Conservation (phyloP, 83 land plant species). For the Larix sibirica region DNA sequence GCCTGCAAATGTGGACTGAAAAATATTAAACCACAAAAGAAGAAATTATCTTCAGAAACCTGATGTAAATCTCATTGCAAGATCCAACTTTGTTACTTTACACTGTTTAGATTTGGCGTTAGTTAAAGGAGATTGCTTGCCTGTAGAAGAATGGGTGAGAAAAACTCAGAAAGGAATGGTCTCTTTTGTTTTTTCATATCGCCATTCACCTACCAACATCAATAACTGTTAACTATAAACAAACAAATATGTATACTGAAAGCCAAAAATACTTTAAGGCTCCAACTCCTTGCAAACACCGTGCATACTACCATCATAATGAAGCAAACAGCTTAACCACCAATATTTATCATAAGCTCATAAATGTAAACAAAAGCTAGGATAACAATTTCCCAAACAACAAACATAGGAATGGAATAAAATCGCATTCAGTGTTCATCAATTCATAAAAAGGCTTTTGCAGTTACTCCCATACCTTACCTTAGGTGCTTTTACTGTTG, state of each 20-base stretch:
- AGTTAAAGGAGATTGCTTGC: constrained; percentile 24
- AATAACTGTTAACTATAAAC: not conserved
- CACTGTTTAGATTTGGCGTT: not conserved
- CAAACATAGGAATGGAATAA: not conserved
- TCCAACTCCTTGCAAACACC: not conserved
- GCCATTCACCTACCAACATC: constrained; percentile 41
- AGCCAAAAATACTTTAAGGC: not conserved
- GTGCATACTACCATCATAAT: not conserved
- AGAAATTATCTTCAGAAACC: not conserved
- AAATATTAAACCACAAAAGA: not conserved
- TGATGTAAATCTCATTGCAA: not conserved
- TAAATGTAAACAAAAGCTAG: not conserved
- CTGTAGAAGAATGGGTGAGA: constrained; percentile 89
- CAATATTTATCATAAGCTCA: not conserved
- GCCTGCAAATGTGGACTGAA: constrained; percentile 49
- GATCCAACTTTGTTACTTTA: not conserved
- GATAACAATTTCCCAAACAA: not conserved
- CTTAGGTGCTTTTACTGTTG: not conserved
- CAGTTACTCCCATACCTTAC: constrained; percentile 8
- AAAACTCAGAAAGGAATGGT: constrained; percentile 47
- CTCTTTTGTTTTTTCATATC: constrained; percentile 58
- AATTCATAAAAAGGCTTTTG: not conserved
- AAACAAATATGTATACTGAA: not conserved
- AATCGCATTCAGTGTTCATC: not conserved
- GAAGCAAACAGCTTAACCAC: not conserved